Conservation (phyloP, 331 rosid species). For the Quercus phellos region DNA sequence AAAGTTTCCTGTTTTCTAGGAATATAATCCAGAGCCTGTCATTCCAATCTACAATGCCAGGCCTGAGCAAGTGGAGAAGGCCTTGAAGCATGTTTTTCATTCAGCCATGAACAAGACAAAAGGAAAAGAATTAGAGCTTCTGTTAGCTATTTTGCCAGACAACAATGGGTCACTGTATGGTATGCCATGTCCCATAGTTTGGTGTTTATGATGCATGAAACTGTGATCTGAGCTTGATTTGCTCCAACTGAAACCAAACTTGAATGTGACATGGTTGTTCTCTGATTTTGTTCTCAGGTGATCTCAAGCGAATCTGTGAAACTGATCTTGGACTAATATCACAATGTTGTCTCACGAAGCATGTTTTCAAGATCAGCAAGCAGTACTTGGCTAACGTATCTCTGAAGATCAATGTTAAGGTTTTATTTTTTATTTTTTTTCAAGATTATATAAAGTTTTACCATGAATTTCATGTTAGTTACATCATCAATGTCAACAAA, state of each 20-base stretch:
- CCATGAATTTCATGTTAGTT: background rate
- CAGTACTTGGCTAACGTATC: conserved; percentile 94
- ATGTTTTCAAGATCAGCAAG: conserved; percentile 82
- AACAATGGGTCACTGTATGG: conserved; percentile 92
- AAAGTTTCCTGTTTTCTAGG: conserved; percentile 40
- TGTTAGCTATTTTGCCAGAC: conserved; percentile 90
- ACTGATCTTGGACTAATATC: conserved; percentile 88
- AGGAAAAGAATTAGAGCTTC: conserved; percentile 89
- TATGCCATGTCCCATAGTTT: conserved; percentile 14
- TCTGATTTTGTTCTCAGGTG: conserved; percentile 51
- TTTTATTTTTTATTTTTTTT: conserved; percentile 20
- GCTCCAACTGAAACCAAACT: background rate
- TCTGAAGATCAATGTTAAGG: conserved; percentile 95
- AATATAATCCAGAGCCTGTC: conserved; percentile 76
- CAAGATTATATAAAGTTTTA: background rate
- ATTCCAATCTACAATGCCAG: conserved; percentile 87
- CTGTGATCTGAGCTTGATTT: conserved; percentile 3
- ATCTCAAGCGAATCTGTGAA: conserved; percentile 89
- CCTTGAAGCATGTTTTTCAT: conserved; percentile 84
- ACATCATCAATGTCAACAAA: background rate
- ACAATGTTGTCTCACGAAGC: conserved; percentile 94
- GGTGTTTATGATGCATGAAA: background rate
- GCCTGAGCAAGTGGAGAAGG: conserved; percentile 95
- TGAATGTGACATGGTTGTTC: background rate
- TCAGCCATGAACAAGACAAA: conserved; percentile 76